Evolutionary conservation across 1,139 yeast species (phyloP).

Genomic region (Magnusiomyces paraingens): DNA sequence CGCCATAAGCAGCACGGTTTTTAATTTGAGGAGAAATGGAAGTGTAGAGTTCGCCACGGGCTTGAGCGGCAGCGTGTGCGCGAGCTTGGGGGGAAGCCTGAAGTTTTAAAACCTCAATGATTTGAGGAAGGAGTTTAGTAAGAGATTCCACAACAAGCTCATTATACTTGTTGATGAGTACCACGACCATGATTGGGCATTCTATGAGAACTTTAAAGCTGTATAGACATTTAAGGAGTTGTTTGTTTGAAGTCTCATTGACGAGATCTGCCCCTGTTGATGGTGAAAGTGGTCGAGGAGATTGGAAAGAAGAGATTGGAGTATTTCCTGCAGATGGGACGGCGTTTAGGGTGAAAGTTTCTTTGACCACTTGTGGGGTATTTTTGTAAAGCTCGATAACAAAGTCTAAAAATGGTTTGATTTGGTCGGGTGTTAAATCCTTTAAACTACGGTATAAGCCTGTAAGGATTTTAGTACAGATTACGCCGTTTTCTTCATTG

Average conservation of each 20-base stretch:
- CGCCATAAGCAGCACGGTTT: constrained; percentile 77
- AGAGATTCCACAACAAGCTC: constrained; percentile 64
- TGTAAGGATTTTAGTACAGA: constrained; percentile 87
- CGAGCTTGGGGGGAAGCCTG: constrained; percentile 72
- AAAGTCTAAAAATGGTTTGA: constrained; percentile 70
- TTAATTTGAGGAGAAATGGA: constrained; percentile 60
- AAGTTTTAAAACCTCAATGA: constrained; percentile 63
- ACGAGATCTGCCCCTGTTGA: constrained; percentile 32
- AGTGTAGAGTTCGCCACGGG: constrained; percentile 48
- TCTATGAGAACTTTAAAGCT: constrained; percentile 93
- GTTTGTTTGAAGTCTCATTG: constrained; percentile 32
- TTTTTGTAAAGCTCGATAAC: constrained; percentile 75
- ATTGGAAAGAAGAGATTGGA: constrained; percentile 27
- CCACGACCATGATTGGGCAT: constrained; percentile 94
- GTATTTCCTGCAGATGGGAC: constrained; percentile 18
- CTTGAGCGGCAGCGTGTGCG: constrained; percentile 56
- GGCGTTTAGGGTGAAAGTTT: constrained; percentile 43
- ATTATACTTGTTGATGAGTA: constrained; percentile 82
- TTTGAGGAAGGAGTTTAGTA: constrained; percentile 74
- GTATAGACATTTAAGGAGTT: constrained; percentile 50
- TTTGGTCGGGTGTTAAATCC: constrained; percentile 52
- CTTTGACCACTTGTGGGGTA: constrained; percentile 68
- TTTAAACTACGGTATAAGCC: constrained; percentile 83
- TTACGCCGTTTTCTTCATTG: constrained; percentile 92
- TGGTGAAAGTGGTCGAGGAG: constrained; percentile 42